Percentiles rank a stretch among this genome's conserved stretches.
Conservation (phyloP, 2,329 filamentous ascomycete genomes). For the Colletotrichum tropicale region DNA sequence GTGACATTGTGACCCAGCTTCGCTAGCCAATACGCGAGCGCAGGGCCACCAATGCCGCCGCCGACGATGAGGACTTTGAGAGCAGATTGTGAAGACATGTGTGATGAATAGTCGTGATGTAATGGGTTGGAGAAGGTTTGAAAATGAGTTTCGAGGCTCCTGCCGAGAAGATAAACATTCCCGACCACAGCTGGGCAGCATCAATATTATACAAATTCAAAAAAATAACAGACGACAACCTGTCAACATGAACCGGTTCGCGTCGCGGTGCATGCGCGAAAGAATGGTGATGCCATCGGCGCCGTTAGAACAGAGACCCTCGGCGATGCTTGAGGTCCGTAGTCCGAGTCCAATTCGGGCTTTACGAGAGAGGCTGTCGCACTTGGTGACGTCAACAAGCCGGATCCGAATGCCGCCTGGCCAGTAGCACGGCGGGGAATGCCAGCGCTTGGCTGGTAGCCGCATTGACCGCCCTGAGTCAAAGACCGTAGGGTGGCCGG, state of each 20-base stretch:
- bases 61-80: slow-evolving; percentile 54
- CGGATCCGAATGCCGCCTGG: neutral
- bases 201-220: neutral
- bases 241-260: neutral
- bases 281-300: neutral
- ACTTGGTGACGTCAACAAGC: slow-evolving; percentile 8
- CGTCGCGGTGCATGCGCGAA: neutral
- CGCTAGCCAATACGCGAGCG: slow-evolving; percentile 45
- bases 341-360: slow-evolving; percentile 2
- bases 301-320: neutral
- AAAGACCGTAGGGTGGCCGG: neutral
- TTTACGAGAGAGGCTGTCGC: neutral
- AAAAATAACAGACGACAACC: no score
- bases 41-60: slow-evolving; percentile 48
- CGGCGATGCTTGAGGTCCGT: neutral
- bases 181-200: neutral
- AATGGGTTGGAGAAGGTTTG: neutral
- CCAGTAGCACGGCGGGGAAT: neutral
- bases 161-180: neutral
- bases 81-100: slow-evolving; percentile 33
- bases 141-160: neutral
- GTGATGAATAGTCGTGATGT: neutral
- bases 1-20: slow-evolving; percentile 41
- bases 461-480: neutral
- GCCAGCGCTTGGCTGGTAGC: neutral